phyloP scores from a whole-genome alignment of 768 basidiomycete species.

The Naematelia aurantialba region DNA sequence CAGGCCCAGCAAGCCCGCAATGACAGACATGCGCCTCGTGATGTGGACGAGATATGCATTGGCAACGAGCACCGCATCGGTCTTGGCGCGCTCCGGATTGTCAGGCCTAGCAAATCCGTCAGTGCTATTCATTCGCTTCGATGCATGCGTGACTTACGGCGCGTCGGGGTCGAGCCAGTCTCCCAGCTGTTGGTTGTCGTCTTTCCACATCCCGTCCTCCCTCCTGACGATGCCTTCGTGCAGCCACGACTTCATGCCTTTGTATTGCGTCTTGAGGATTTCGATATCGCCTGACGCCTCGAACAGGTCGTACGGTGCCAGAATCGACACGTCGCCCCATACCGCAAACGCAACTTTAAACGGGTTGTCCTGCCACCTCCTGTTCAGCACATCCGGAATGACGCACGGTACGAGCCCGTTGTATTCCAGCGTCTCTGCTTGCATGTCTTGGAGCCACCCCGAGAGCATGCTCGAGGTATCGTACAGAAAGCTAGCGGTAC shows the following conservation, averaged over 20 bases:
- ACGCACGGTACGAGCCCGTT: conserved; percentile 25
- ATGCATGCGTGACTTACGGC: too few species aligned
- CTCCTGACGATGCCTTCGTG: conserved; percentile 33
- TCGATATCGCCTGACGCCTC: conserved; percentile 24
- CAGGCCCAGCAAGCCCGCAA: conserved; percentile 29
- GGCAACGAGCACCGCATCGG: conserved; percentile 38
- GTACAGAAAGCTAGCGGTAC: conserved; percentile 30
- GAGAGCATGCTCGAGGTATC: conserved; percentile 22
- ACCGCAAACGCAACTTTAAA: conserved; percentile 5
- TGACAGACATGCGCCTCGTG: conserved; percentile 20
- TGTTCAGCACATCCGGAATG: conserved; percentile 29
- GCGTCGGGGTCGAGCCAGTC: conserved; percentile 41
- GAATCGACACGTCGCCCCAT: conserved; percentile 38
- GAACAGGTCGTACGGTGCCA: conserved; percentile 40
- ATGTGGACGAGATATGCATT: conserved; percentile 42
- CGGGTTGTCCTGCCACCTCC: conserved; percentile 8
- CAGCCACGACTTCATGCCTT: conserved; percentile 40
- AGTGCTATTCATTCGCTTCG: too few species aligned
- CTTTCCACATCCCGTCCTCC: conserved; percentile 31
- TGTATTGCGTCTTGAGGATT: conserved; percentile 30
- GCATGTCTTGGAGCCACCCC: conserved; percentile 39
- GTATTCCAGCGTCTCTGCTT: conserved; percentile 27
- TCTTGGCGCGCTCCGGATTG: conserved; percentile 25
- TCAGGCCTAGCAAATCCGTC: conserved; percentile 13
- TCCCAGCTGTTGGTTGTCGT: conserved; percentile 20